Percentiles rank a stretch among this genome's conserved stretches.
Conservation (phyloP, 2,329 filamentous ascomycete genomes). For the Thyridium curvatum region DNA sequence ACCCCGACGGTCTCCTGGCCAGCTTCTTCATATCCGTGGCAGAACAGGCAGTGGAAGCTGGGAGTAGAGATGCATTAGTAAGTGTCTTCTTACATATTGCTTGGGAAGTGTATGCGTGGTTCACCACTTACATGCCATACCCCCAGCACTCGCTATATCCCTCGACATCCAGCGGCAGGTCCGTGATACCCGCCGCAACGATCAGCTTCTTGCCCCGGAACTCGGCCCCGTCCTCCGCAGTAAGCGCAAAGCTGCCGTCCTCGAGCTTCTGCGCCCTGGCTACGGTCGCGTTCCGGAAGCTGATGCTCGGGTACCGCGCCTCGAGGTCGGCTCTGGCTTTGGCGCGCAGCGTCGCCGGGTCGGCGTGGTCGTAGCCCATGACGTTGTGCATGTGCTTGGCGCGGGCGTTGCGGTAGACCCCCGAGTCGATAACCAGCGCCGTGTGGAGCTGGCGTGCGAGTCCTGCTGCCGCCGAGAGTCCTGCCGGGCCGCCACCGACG, state of each 20-base stretch:
- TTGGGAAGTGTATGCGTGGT: too few relatives aligned
- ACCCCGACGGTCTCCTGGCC: slow-evolving; percentile 38
- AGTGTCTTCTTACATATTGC: too few relatives aligned
- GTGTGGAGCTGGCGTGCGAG: slow-evolving; percentile 44
- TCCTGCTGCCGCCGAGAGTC: slow-evolving; percentile 21
- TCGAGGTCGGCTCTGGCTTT: slow-evolving; percentile 24
- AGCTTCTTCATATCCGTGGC: slow-evolving; percentile 53
- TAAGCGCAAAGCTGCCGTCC: slow-evolving; percentile 23
- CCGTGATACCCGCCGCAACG: slow-evolving; percentile 46
- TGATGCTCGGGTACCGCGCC: slow-evolving; percentile 25
- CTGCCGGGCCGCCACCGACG: too few relatives aligned
- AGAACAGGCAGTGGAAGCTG: slow-evolving; percentile 54
- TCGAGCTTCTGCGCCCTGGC: slow-evolving; percentile 18
- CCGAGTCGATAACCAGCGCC: slow-evolving; percentile 42
- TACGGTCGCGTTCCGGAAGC: slow-evolving; percentile 20
- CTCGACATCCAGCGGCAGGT: slow-evolving; percentile 41
- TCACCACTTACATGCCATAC: slow-evolving; percentile 38
- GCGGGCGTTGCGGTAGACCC: slow-evolving; percentile 41
- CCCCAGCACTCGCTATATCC: slow-evolving; percentile 53
- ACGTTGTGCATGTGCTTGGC: slow-evolving; percentile 43
- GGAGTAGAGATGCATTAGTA: neutral
- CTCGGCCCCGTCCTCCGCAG: slow-evolving; percentile 31
- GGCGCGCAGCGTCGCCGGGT: slow-evolving; percentile 25
- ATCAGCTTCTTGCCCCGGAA: slow-evolving; percentile 47
- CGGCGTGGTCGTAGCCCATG: slow-evolving; percentile 29